Base-by-base conservation (phyloP, 73 alveolate genomes). In the Paramecium sonneborni region DNA sequence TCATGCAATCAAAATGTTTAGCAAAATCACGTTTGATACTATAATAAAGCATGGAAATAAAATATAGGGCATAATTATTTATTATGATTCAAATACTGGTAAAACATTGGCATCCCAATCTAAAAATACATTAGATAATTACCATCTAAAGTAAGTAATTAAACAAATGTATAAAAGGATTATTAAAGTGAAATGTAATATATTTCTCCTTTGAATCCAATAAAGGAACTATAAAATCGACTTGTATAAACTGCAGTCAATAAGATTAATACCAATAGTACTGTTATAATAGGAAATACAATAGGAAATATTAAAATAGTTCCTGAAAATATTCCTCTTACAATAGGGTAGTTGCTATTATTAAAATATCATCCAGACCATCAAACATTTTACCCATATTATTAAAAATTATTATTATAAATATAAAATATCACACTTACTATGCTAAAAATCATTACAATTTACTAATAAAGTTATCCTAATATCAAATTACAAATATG, bases 21-120 rank as follows among this genome's bases (percentile, higher is more conserved):
- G 55, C 14, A 79, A 79, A 10, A 79, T 79, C 15, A 79, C 44
- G 41, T 79, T 79, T 20, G 90, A 79, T 18, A 79, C 9, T 11
- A 79, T 24, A 7, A 79, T 79, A 46, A 79, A 79, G 15, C 30
- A 20, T 23, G 90, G 90, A 26, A 79, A 23, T 18, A 79, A 5
- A 3, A 79, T 23, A 37, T 79, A 46, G 0, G 90, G 90, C 28
- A 79, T 7, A 7, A 52, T 52, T 15, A 79, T 79, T 20, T 39
- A 24, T 24, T 79, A 35, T 2, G 43, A 32, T 46, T 44, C 74
- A 79, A 79, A 79, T 21, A 46, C 32, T 20, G 90, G 90, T 23
- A 79, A 23, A 12, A 79, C 74, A 79, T 79, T 79, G 14, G 90
- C 69, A 44, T 46, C 41, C 90, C 90, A 79, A 79, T 79, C 87